Evolutionary conservation across 108 stramenopile species (phyloP).

Genomic region (Cyclotella atomus): DNA sequence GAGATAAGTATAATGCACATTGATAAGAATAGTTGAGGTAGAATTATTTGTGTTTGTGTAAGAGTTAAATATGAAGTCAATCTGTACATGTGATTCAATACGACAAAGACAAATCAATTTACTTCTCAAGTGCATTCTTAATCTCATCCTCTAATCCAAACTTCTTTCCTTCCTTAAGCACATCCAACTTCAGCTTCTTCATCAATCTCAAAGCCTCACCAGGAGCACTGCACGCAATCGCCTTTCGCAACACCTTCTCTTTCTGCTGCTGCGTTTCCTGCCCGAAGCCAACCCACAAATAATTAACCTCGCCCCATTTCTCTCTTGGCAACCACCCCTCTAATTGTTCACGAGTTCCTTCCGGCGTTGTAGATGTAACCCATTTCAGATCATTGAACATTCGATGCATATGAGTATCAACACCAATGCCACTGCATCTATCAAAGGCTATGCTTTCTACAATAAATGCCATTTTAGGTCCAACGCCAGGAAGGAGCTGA

Average conservation of each 20-base stretch:
- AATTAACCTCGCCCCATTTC: slow-evolving; percentile 80
- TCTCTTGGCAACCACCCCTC: slow-evolving; percentile 88
- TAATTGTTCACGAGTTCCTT: slow-evolving; percentile 83
- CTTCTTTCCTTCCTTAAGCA: slow-evolving; percentile 66
- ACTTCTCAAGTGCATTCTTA: slow-evolving; percentile 25
- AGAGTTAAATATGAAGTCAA: too few relatives aligned
- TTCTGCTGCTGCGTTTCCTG: slow-evolving; percentile 91
- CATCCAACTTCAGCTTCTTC: slow-evolving; percentile 67
- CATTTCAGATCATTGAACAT: slow-evolving; percentile 85
- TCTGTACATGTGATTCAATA: too few relatives aligned
- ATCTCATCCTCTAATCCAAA: slow-evolving; percentile 59
- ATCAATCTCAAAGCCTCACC: slow-evolving; percentile 67
- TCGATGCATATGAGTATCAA: slow-evolving; percentile 95
- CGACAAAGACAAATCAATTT: too few relatives aligned
- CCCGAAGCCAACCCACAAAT: slow-evolving; percentile 92
- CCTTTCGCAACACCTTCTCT: slow-evolving; percentile 78
- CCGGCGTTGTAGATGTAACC: slow-evolving; percentile 81
- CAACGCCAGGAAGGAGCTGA: slow-evolving; percentile 83
- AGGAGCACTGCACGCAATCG: slow-evolving; percentile 67
- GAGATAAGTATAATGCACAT: neutral
- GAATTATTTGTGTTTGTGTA: too few relatives aligned
- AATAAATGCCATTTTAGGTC: slow-evolving; percentile 93
- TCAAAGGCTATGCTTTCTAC: slow-evolving; percentile 80
- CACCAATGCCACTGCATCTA: slow-evolving; percentile 75
- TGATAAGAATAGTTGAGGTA: too few relatives aligned